Evolutionary conservation across 768 basidiomycete species (phyloP).

Genomic region (Pholiota conissans): DNA sequence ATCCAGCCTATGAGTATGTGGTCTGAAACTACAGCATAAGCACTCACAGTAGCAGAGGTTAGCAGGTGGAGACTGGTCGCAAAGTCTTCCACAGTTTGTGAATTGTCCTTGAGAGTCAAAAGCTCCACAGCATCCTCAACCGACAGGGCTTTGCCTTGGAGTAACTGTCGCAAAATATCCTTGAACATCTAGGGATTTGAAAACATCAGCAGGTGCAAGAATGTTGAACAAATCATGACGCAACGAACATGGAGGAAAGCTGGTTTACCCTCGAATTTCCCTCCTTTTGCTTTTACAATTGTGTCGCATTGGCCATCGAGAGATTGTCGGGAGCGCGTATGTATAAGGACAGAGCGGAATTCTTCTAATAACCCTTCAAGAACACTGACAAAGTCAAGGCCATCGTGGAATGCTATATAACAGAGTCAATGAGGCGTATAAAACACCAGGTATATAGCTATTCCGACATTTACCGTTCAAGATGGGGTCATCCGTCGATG

Average conservation of each 20-base stretch:
- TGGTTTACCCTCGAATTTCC: slow-evolving; percentile 41
- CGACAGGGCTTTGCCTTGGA: slow-evolving; percentile 73
- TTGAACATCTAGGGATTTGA: slow-evolving; percentile 58
- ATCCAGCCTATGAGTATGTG: not conserved
- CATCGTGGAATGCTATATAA: slow-evolving; percentile 75
- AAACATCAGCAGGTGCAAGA: not conserved
- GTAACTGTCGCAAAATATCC: slow-evolving; percentile 60
- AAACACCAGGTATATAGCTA: not conserved
- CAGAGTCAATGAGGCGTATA: slow-evolving; percentile 4
- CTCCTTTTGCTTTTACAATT: slow-evolving; percentile 56
- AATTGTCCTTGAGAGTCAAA: slow-evolving; percentile 83
- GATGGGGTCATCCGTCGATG: slow-evolving; percentile 44
- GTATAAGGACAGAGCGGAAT: slow-evolving; percentile 50
- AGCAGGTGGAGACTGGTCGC: slow-evolving; percentile 69
- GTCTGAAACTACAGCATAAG: not conserved
- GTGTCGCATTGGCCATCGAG: slow-evolving; percentile 69
- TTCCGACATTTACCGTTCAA: slow-evolving; percentile 57
- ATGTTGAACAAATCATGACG: not conserved
- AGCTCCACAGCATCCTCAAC: slow-evolving; percentile 84
- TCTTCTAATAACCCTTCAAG: slow-evolving; percentile 69
- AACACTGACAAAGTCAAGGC: slow-evolving; percentile 83
- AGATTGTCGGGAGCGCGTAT: slow-evolving; percentile 57
- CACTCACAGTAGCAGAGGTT: slow-evolving; percentile 49
- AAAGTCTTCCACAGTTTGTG: slow-evolving; percentile 58
- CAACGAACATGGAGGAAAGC: slow-evolving; percentile 52